Base-by-base conservation (phyloP, 495 filamentous ascomycete genomes). In the Aspergillus sparsus region DNA sequence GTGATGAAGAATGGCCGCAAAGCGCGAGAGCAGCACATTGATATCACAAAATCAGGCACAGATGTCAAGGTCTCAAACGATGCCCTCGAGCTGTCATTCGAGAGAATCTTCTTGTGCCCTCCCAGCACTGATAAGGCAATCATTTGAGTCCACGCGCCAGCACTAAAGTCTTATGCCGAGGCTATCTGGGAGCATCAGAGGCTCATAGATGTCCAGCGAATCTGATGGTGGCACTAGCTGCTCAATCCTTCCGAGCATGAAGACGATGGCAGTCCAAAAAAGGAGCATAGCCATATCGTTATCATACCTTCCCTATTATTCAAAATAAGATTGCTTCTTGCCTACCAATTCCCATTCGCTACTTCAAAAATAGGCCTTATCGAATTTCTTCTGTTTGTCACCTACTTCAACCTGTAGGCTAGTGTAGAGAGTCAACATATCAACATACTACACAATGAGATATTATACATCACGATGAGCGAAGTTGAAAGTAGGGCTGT, bases 71-170 rank as follows among this genome's bases (percentile, higher is more conserved):
- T 54, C 34, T 54, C 51, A 18, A 10, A 39, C 5, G 35, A 41
- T 54, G 51, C 51, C n/a, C 51, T 54, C 35, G n/a, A 54, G 34
- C 34, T 54, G 35, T 54, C 34, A 41, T 54, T 54, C 15, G 51
- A 54, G 51, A 41, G 34, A 41, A 41, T 54, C 5, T 54, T 54
- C 51, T 54, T 54, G 51, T 41, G 35, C 35, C 13, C 51, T 39
- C 35, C 35, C 34, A 10, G 34, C 51, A 54, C 34, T 41, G 15
- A 54, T 39, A n/a, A 18, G n/a, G 34, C 51, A 21, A 54, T 41
- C 15, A 54, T 54, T 54, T 54, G 33, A 41, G 34, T 54, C n/a
- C 33, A 54, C 51, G 34, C 35, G 51, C 34, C 51, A 36, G 51
- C 34, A 54, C 34, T 54, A 18, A 54, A 41, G 35, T 39, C 33